Conservation (phyloP, 305 asterid genomes). For the Coffea humblotiana region DNA sequence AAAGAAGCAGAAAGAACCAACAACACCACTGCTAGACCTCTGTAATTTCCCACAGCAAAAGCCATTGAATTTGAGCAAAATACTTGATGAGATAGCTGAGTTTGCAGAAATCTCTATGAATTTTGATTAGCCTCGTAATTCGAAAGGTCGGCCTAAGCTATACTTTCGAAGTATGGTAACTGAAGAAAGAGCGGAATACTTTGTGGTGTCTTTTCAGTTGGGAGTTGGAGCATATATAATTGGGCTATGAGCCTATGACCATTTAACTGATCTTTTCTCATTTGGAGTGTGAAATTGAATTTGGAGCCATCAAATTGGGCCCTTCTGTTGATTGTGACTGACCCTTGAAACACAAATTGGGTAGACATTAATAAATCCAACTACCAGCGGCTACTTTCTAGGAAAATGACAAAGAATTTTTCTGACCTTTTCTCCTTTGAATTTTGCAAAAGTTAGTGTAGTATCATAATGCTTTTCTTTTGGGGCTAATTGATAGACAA, state of each 20-base stretch:
- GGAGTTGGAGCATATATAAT: neutral
- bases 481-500: no score
- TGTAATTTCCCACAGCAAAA: constrained; percentile 12
- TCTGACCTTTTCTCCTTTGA: no score
- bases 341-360: neutral
- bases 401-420: neutral
- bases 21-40: constrained; percentile 23
- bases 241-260: neutral
- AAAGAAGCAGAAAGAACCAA: constrained; percentile 21
- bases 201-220: constrained; percentile 3
- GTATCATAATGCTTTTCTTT: no score
- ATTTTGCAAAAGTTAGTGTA: no score
- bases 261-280: neutral
- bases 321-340: constrained; percentile 8
- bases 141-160: neutral
- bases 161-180: neutral
- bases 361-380: constrained; percentile 1
- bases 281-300: neutral
- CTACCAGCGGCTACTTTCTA: neutral
- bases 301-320: neutral
- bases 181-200: neutral
- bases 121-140: neutral
- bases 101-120: neutral
- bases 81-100: neutral
- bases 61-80: constrained; percentile 22